Evolutionary conservation across 768 basidiomycete genomes (phyloP), one percentile per base, ranked within the genome.

Genomic region (Lactifluus hygrophoroides): DNA sequence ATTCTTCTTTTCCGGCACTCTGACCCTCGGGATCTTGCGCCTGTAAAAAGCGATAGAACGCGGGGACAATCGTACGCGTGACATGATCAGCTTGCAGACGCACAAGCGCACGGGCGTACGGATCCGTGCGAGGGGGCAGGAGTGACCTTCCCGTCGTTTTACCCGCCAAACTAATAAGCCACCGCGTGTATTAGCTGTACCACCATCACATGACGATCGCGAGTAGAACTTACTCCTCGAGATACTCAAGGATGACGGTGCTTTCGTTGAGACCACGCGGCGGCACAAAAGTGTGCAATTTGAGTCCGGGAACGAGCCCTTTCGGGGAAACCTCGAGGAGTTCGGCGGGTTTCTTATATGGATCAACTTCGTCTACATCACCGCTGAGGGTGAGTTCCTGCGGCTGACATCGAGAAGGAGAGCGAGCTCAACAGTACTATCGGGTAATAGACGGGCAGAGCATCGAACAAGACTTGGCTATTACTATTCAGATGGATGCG

Each of bases 251-350:
- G 59, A 91, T 86, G 34, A 90, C 83, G 0, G 83, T 87, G 66
- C 86, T 89, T 68, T 92, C 90, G 68, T 90, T 86, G 13, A 91
- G 70, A 0, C 82, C 79, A 34, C 81, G 73, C 0, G 85, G 81
- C 0, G 83, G 84, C 48, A 67, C 68, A 59, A 75, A 80, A 3
- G 71, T 70, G 63, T 82, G 71, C 54, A 90, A 69, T 64, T 76
- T 80, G 28, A 88, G 65, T 0, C 77, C 88, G 0, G 90, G 89
- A 1, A 94, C 88, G 3, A 93, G 77, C 0, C 90, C 89, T 65
- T 88, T 89, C 1, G 90, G 88, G 16, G 88, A 90, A 17, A 90
- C 75, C 37, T 87, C 81, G n/a, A 94, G 75, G 19, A 93, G 78
- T 32, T 88, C 88, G 49, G 80, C 69, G 0, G 90, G 87, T 64